Evolutionary conservation across 768 basidiomycete genomes (phyloP), one percentile per base, ranked within the genome.

Genomic region (Termitomyces titanicus): DNA sequence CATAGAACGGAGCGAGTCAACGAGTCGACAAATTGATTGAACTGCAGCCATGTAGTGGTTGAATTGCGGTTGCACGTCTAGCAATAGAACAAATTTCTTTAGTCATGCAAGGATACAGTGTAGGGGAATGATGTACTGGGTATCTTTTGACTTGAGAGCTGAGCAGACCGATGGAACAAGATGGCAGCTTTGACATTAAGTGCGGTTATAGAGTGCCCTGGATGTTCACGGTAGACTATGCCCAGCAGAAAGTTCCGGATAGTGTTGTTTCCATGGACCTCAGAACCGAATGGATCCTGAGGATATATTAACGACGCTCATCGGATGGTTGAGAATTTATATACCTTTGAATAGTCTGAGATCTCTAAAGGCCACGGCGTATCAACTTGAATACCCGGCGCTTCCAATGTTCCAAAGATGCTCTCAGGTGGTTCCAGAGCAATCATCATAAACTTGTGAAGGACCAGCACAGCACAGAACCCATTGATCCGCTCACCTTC

Each of bases 401-500:
- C 73, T 58, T 84, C 83, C 54, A 81, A 73, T 17, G 75, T 71
- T 47, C 84, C 79, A 55, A 77, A 80, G 18, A 87, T 76, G n/a
- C 73, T 76, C 18, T 76, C 65, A 0, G 84, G 74, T 1, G 77
- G 72, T 53, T 83, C 82, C 37, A 83, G 72, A 6, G 78, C 75
- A 17, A 84, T 75, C 1, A 79, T 71, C 58, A 83, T 76, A 61
- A 76, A 76, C 51, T 83, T 80, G 67, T 86, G 84, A 50, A 86
- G 72, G 46, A 73, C 70, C 57, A 82, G 79, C 7, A 81, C 82
- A 0, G 79, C 70, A 85, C 86, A 88, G 64, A 88, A 87, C 0
- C 77, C 82, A 52, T 82, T 82, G 54, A 87, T 84, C 31, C 83
- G 75, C 62, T 87, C 85, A 18, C 80, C 84, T 63, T 86, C 83